Conservation (phyloP, 192 early-diverging fungal genomes). For the Coemansia sp. region DNA sequence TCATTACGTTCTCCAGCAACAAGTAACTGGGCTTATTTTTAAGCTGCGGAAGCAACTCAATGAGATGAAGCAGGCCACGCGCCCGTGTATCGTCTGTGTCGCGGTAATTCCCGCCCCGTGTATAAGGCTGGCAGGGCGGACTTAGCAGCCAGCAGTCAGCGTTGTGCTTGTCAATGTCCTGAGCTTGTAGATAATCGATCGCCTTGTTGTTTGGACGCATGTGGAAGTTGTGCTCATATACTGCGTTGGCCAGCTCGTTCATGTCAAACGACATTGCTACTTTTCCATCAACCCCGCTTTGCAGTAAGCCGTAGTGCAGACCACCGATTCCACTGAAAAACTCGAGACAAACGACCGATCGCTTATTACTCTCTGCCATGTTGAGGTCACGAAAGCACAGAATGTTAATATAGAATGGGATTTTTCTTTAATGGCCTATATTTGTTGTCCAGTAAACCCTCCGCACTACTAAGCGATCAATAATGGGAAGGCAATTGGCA, state of each 20-base stretch:
- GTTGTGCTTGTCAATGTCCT: constrained; percentile 56
- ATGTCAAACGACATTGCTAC: constrained; percentile 48
- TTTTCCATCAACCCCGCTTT: constrained; percentile 19
- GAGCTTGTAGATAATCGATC: constrained; percentile 31
- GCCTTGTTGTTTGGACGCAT: constrained; percentile 50
- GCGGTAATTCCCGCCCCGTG: constrained; percentile 71
- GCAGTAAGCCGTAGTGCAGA: constrained; percentile 44
- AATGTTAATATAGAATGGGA: not conserved
- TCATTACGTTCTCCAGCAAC: constrained; percentile 52
- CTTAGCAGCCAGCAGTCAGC: constrained; percentile 87
- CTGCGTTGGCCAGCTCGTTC: constrained; percentile 51
- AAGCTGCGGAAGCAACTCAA: constrained; percentile 31
- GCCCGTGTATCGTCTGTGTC: constrained; percentile 59
- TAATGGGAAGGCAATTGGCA: not conserved
- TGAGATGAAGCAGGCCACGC: constrained; percentile 38
- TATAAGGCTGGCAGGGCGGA: constrained; percentile 90
- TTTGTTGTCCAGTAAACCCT: not conserved
- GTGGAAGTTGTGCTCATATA: constrained; percentile 45
- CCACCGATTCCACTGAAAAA: constrained; percentile 55
- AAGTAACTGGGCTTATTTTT: constrained; percentile 17
- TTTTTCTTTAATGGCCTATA: not conserved
- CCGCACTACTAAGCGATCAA: not conserved
- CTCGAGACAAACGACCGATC: constrained; percentile 35
- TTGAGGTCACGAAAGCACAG: not conserved
- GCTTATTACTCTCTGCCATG: constrained; percentile 7